Evolutionary conservation across 768 basidiomycete species (phyloP), one percentile per base, ranked within the genome.

Genomic region (Lentinula raphanica): DNA sequence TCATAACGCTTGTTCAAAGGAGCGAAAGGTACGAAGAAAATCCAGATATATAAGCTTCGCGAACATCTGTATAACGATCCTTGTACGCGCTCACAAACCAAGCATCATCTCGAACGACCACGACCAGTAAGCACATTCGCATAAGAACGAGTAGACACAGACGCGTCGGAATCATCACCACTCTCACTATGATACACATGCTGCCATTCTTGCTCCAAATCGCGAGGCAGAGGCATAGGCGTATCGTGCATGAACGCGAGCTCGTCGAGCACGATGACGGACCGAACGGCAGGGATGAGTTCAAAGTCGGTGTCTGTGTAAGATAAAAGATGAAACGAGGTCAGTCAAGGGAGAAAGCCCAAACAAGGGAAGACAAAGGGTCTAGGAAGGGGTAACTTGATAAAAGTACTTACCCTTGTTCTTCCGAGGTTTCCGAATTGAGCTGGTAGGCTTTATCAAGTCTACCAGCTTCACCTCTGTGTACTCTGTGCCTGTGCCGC

Each of bases 151-250:
- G 63, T 64, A 59, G 64, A 58, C 36, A 58, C 28, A 39, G 62
- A 51, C 44, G 59, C 54, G 13, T 29, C 27, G 6, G 49, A 50
- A 27, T 73, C 72, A 40, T 75, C 74, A n/a, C n/a, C n/a, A 49
- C 72, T 72, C 40, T 77, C 79, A 36, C 68, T 72, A 36, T 66
- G 68, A 51, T 71, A 72, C 44, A 85, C 67, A 64, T 81, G 78
- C 63, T 85, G 83, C 84, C 84, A 86, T 35, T 81, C 77, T 62
- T 86, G 84, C 58, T 83, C 82, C 56, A 76, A 67, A 58, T 81
- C 79, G 29, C 68, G 71, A 6, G 68, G 64, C 5, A 32, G 15
- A 50, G 49, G 64, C 5, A 32, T 6, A 50, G 49, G 49, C 3
- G 32, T 35, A n/a, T 50, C 49, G 49, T 50, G 49, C 49, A 50